Conservation (phyloP, 768 basidiomycete species). For the Boletus rubroflammeus region DNA sequence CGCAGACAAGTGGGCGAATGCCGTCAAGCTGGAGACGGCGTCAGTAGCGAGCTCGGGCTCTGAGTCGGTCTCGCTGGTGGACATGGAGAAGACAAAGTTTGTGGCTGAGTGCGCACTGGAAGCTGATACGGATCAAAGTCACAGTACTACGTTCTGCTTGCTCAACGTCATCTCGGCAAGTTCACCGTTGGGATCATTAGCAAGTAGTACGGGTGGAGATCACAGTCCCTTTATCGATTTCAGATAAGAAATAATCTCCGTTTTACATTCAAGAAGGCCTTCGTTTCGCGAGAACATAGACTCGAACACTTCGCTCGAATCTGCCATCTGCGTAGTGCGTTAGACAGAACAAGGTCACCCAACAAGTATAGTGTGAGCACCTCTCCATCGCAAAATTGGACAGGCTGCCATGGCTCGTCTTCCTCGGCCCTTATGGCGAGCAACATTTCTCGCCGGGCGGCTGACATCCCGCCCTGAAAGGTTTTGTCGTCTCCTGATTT, state of each 20-base stretch:
- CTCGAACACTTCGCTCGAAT: slow-evolving; percentile 57
- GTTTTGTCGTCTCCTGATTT: slow-evolving; percentile 61
- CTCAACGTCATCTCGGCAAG: neutral
- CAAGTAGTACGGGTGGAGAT: slow-evolving; percentile 7
- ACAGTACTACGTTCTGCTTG: neutral
- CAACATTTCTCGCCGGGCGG: slow-evolving; percentile 73
- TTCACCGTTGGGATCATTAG: neutral
- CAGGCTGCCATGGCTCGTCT: slow-evolving; percentile 70
- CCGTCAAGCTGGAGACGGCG: slow-evolving; percentile 14
- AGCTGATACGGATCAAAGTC: neutral
- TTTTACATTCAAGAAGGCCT: slow-evolving; percentile 49
- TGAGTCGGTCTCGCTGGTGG: slow-evolving; percentile 54
- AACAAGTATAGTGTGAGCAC: slow-evolving; percentile 38
- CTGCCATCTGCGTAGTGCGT: slow-evolving; percentile 44
- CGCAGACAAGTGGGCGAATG: slow-evolving; percentile 20
- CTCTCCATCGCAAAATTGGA: slow-evolving; percentile 62
- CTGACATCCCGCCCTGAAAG: slow-evolving; percentile 64
- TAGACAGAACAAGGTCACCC: slow-evolving; percentile 4
- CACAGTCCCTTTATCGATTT: slow-evolving; percentile 54
- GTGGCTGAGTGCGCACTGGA: neutral
- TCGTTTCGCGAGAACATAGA: slow-evolving; percentile 58
- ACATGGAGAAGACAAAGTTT: slow-evolving; percentile 22
- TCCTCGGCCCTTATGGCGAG: slow-evolving; percentile 69
- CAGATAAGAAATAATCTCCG: slow-evolving; percentile 54
- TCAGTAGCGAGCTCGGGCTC: slow-evolving; percentile 40